phyloP scores from a whole-genome alignment of 2,329 filamentous ascomycete genomes.

The Pseudogymnoascus pannorum region DNA sequence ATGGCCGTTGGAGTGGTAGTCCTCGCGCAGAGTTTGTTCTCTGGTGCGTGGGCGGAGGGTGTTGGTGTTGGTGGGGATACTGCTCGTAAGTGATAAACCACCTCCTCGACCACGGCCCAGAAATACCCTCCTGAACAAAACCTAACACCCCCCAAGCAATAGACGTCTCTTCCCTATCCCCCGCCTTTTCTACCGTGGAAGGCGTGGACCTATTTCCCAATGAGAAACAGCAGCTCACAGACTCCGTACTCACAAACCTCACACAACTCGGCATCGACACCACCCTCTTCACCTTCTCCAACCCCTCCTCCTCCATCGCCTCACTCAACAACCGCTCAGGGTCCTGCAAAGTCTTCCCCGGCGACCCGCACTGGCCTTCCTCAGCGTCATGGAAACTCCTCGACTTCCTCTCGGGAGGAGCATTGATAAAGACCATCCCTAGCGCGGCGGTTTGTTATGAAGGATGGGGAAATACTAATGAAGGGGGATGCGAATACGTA shows the following conservation, averaged over 20 bases:
- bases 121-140: background rate
- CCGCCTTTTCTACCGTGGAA: background rate
- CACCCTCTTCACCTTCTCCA: constrained; percentile 12
- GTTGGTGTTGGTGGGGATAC: too few species aligned
- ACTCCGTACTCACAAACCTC: constrained; percentile 15
- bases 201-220: background rate
- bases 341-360: constrained; percentile 21
- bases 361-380: constrained; percentile 39
- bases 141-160: background rate
- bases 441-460: constrained; percentile 38
- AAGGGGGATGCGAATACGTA: constrained; percentile 29
- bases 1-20: too few species aligned
- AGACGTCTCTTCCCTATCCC: too few species aligned
- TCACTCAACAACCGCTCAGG: constrained; percentile 22
- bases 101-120: too few species aligned
- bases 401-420: constrained; percentile 36
- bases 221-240: constrained; percentile 18
- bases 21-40: too few species aligned
- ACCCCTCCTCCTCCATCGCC: constrained; percentile 6
- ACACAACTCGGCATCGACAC: constrained; percentile 9
- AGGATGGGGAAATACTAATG: constrained; percentile 26
- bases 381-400: constrained; percentile 38
- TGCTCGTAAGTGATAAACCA: too few species aligned
- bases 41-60: too few species aligned
- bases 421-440: constrained; percentile 37